phyloP scores from a whole-genome alignment of 768 basidiomycete genomes.

The Tephrocybe sp. region DNA sequence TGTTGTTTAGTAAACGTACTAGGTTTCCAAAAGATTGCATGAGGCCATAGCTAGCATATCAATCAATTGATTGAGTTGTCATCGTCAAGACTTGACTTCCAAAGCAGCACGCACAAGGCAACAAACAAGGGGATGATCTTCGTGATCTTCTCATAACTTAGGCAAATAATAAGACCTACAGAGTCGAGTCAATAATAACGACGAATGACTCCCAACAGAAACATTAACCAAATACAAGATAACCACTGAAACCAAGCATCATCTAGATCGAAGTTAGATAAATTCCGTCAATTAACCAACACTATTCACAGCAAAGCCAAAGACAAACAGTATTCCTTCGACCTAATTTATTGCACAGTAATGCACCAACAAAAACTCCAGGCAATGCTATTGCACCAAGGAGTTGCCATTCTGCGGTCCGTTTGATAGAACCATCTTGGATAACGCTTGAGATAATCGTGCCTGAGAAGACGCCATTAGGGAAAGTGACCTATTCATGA shows the following conservation, averaged over 20 bases:
- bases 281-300: neutral
- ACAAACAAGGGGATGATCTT: constrained; percentile 65
- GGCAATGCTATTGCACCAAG: constrained; percentile 63
- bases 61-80: neutral
- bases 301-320: neutral
- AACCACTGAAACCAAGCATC: constrained; percentile 70
- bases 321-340: constrained; percentile 54
- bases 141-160: constrained; percentile 62
- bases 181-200: neutral
- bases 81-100: neutral
- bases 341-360: constrained; percentile 43
- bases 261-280: constrained; percentile 35
- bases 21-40: constrained; percentile 76
- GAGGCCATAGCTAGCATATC: constrained; percentile 60
- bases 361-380: constrained; percentile 53
- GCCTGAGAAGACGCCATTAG: constrained; percentile 51
- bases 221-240: constrained; percentile 57
- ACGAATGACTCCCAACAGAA: neutral
- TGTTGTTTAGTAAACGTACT: constrained; percentile 28
- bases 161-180: constrained; percentile 56
- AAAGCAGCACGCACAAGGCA: constrained; percentile 48
- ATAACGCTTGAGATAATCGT: constrained; percentile 67
- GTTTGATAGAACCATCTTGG: constrained; percentile 50
- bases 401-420: constrained; percentile 71
- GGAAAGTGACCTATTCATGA: constrained; percentile 58